Evolutionary conservation across 768 basidiomycete genomes (phyloP).

Genomic region (Leccinum barrowsii): DNA sequence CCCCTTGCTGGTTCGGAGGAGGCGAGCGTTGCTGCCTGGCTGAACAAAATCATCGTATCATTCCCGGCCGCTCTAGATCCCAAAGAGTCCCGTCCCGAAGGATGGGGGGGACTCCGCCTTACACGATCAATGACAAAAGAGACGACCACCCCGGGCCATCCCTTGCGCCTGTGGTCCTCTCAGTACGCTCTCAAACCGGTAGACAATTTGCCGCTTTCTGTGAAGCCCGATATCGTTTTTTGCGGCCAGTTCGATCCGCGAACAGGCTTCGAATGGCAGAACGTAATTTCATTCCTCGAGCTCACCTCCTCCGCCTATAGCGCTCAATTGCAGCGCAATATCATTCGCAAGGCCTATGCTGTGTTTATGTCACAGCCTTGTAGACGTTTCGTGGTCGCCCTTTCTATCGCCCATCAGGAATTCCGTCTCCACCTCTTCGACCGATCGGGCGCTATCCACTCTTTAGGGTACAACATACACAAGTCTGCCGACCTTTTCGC

Average conservation of each 20-base stretch:
- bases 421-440: not conserved
- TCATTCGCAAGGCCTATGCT: not conserved
- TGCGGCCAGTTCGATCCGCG: not conserved
- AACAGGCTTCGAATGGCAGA: not conserved
- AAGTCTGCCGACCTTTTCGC: not conserved
- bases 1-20: not conserved
- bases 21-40: not conserved
- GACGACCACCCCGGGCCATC: not conserved
- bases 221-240: not conserved
- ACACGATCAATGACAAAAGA: not conserved
- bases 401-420: not conserved
- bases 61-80: not conserved
- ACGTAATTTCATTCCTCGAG: not conserved
- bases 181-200: not conserved
- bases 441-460: not conserved
- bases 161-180: not conserved
- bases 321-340: not conserved
- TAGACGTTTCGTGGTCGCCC: not conserved
- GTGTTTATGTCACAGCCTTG: not conserved
- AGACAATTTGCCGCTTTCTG: not conserved
- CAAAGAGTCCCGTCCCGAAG: not conserved
- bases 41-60: not conserved
- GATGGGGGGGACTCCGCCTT: not conserved
- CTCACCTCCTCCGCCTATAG: not conserved
- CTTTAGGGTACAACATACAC: not conserved